phyloP scores from a whole-genome alignment of 768 basidiomycete species.

The Peribolospora kevripleyi region DNA sequence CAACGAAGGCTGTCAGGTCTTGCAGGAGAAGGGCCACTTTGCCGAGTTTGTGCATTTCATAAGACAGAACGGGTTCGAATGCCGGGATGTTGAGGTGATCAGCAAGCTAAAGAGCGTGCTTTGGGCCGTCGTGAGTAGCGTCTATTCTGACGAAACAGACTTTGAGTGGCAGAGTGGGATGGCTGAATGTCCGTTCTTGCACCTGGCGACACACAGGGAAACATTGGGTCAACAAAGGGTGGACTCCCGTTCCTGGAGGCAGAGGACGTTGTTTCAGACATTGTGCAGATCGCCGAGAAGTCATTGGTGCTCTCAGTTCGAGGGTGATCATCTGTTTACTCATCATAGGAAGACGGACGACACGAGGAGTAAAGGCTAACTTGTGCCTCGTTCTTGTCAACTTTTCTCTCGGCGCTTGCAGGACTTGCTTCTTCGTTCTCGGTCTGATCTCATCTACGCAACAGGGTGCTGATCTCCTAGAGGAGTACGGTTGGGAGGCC shows the following conservation, averaged over 20 bases:
- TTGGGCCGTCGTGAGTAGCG: constrained; percentile 72
- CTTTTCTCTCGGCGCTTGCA: constrained; percentile 15
- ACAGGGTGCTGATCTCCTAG: constrained; percentile 76
- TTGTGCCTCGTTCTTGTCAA: not conserved
- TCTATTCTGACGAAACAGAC: not conserved
- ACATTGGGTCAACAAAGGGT: constrained; percentile 68
- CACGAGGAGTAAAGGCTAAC: not conserved
- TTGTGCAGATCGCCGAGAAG: constrained; percentile 72
- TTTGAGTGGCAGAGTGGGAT: not conserved
- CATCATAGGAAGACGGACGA: not conserved
- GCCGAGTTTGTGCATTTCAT: constrained; percentile 75
- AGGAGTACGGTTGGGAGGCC: constrained; percentile 82
- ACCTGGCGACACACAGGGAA: constrained; percentile 34
- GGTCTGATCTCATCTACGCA: constrained; percentile 76
- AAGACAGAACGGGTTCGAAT: constrained; percentile 45
- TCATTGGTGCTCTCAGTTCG: constrained; percentile 72
- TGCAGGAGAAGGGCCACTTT: constrained; percentile 78
- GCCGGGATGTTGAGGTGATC: constrained; percentile 57
- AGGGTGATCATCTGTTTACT: constrained; percentile 35
- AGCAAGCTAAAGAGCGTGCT: constrained; percentile 78
- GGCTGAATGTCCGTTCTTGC: not conserved
- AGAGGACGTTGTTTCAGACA: constrained; percentile 71
- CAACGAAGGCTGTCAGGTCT: constrained; percentile 69
- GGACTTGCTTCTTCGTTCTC: constrained; percentile 87
- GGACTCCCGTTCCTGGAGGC: constrained; percentile 90